Conservation (phyloP, 2,329 filamentous ascomycete genomes). For the Thielaviopsis musarum region DNA sequence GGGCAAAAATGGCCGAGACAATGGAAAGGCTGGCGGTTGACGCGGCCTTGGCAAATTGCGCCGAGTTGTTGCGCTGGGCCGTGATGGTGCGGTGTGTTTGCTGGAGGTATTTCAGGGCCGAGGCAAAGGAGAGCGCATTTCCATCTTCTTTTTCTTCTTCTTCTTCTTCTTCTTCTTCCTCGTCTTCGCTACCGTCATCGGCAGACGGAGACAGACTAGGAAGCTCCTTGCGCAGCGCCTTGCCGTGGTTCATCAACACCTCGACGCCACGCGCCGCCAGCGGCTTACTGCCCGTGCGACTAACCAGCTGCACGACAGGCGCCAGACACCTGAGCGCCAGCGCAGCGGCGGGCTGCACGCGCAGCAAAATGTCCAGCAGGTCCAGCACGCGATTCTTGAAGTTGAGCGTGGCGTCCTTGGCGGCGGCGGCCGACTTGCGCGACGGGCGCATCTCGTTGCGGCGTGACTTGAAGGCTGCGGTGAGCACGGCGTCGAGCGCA, state of each 20-base stretch:
- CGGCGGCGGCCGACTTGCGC: conserved; percentile 74
- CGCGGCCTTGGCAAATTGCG: conserved; percentile 56
- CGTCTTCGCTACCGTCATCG: conserved; percentile 17
- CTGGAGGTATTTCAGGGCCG: conserved; percentile 28
- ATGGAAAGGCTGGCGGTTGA: conserved; percentile 56
- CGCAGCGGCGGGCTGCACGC: conserved; percentile 52
- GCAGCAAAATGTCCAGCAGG: conserved; percentile 69
- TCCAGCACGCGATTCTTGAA: conserved; percentile 93
- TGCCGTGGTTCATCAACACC: conserved; percentile 58
- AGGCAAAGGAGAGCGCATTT: not conserved
- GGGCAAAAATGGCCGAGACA: conserved; percentile 41
- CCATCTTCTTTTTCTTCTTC: conserved; percentile 19
- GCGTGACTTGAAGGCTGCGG: conserved; percentile 69
- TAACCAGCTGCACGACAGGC: conserved; percentile 59
- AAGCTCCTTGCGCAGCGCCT: conserved; percentile 42
- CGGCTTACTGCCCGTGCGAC: conserved; percentile 60
- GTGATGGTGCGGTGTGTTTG: conserved; percentile 52
- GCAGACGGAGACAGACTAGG: conserved; percentile 25
- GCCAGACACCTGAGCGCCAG: conserved; percentile 54
- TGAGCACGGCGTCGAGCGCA: conserved; percentile 64
- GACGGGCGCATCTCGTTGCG: conserved; percentile 45
- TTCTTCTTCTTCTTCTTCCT: conserved; percentile 27
- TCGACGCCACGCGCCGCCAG: conserved; percentile 55
- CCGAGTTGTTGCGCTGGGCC: conserved; percentile 42
- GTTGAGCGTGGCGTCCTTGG: conserved; percentile 75